Conservation (phyloP, 78 protist genomes). For the Abeoforma whisleri region DNA sequence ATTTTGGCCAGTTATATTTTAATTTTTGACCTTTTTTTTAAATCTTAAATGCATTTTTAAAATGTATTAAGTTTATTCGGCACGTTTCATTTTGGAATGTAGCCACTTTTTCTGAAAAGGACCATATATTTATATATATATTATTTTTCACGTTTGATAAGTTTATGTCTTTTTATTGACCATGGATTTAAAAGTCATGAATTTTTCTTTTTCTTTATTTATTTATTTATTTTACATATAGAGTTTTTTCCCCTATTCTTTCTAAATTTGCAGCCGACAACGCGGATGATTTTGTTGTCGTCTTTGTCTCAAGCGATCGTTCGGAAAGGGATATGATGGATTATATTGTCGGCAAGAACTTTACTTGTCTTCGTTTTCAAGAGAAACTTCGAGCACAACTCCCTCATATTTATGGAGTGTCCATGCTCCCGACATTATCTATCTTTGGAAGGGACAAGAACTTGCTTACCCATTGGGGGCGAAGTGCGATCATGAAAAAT, state of each 20-base stretch:
- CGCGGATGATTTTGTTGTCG: conserved; percentile 18
- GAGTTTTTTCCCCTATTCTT: conserved; percentile 10
- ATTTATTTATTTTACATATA: too few relatives aligned
- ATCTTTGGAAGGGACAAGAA: neutral
- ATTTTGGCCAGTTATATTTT: too few relatives aligned
- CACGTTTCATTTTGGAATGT: too few relatives aligned
- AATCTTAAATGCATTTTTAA: too few relatives aligned
- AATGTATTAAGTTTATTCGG: too few relatives aligned
- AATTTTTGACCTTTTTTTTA: too few relatives aligned
- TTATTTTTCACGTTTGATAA: too few relatives aligned
- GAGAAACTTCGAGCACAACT: conserved; percentile 5
- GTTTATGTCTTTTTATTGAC: too few relatives aligned
- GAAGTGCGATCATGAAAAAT: conserved; percentile 22
- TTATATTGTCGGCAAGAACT: conserved; percentile 19
- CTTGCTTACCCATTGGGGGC: neutral
- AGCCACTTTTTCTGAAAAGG: too few relatives aligned
- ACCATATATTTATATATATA: too few relatives aligned
- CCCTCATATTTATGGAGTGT: neutral
- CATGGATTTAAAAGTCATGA: too few relatives aligned
- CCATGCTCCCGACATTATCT: conserved; percentile 16
- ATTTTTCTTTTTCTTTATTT: too few relatives aligned
- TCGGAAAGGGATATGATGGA: conserved; percentile 27
- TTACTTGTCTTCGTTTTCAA: neutral
- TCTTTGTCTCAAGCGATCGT: conserved; percentile 17
- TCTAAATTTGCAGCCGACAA: neutral